phyloP scores from a whole-genome alignment of 441 rosid species.

The Adansonia rubrostipa region DNA sequence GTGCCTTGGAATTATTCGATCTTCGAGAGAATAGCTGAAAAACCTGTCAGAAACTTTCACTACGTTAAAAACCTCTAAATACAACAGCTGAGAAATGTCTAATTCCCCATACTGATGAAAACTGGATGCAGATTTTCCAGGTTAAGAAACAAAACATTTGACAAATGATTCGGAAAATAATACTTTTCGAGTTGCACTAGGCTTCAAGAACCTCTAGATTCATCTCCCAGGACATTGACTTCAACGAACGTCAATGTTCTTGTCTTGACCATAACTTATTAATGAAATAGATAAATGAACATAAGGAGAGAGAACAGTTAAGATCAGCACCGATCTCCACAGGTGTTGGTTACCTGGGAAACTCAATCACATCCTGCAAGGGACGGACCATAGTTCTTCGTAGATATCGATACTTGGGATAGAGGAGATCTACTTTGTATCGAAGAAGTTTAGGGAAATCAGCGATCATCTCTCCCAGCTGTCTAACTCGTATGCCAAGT shows the following conservation, averaged over 20 bases:
- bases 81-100: background rate
- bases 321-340: background rate
- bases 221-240: background rate
- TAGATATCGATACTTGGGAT: constrained; percentile 79
- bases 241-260: background rate
- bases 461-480: constrained; percentile 83
- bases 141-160: background rate
- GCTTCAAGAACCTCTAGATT: background rate
- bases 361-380: constrained; percentile 78
- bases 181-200: background rate
- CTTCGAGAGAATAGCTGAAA: constrained; percentile 88
- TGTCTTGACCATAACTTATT: background rate
- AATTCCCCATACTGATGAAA: background rate
- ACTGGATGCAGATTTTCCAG: background rate
- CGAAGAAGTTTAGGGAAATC: constrained; percentile 89
- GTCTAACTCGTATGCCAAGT: constrained; percentile 64
- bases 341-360: constrained; percentile 66
- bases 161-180: background rate
- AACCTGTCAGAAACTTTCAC: constrained; percentile 53
- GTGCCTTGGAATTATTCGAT: constrained; percentile 82
- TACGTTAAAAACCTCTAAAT: constrained; percentile 7
- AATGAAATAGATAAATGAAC: constrained; percentile 10
- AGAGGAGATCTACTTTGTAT: constrained; percentile 68
- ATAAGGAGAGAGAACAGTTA: background rate
- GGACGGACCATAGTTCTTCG: constrained; percentile 85